Percentiles rank a stretch among this genome's conserved stretches.
Evolutionary conservation across 1,284 basidiomycete species (phyloP).

Genomic region (Acaromyces ingoldii): DNA sequence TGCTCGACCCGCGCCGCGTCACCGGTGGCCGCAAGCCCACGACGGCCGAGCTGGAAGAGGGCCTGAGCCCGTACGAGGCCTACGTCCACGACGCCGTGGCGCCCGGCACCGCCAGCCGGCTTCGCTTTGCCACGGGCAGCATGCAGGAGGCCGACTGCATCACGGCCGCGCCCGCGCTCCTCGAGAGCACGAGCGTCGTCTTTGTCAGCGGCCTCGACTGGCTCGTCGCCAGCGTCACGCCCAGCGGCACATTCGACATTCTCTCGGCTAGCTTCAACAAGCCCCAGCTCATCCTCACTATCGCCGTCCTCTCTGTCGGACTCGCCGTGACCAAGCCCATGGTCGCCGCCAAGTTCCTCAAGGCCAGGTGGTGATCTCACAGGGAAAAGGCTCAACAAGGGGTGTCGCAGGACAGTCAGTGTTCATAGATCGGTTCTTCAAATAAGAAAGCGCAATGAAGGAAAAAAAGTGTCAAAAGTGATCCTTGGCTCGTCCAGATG

Average conservation of each 20-base stretch:
- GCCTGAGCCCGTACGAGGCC: slow-evolving; percentile 77
- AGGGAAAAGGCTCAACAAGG: no score
- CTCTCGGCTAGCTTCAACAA: slow-evolving; percentile 75
- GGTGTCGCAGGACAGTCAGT: no score
- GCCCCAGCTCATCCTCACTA: slow-evolving; percentile 77
- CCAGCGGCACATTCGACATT: slow-evolving; percentile 84
- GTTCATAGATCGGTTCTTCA: no score
- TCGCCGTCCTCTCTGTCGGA: slow-evolving; percentile 66
- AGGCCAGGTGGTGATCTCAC: slow-evolving; percentile 17
- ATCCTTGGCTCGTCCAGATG: no score
- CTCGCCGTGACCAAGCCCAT: slow-evolving; percentile 62
- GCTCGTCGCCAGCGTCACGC: slow-evolving; percentile 75
- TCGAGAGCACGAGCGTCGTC: slow-evolving; percentile 81
- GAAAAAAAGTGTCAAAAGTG: no score
- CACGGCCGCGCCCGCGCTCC: slow-evolving; percentile 71
- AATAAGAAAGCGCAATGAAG: no score
- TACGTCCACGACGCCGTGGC: slow-evolving; percentile 73
- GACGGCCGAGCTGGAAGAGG: slow-evolving; percentile 74
- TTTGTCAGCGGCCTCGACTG: slow-evolving; percentile 81
- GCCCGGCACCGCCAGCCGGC: slow-evolving; percentile 1
- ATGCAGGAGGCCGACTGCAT: slow-evolving; percentile 48
- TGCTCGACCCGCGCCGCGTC: slow-evolving; percentile 80
- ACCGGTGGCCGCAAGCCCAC: slow-evolving; percentile 67
- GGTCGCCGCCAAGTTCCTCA: slow-evolving; percentile 18
- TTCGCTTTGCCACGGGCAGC: no score